These are phyloP conservation scores for Chaetomium strumarium DNA, from an alignment of 2,329 filamentous ascomycete genomes.

Conservation along the genomic window DNA sequence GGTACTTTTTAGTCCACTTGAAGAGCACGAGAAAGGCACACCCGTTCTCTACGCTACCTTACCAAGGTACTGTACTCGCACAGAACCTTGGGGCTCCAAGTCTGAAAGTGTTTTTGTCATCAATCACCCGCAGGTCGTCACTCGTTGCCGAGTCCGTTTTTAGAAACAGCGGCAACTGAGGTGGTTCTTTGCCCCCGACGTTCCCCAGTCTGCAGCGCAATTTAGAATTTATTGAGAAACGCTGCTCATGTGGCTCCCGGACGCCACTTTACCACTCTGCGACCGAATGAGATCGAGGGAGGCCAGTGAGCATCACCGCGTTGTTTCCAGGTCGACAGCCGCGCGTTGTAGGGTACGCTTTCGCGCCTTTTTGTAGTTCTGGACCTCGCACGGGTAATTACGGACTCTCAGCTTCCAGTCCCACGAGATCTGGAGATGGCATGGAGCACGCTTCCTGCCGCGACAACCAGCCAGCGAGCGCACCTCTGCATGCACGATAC, in stretches of 20 bases:
- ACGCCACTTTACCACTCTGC: slow-evolving; percentile 18
- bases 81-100: too few species aligned
- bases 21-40: too few species aligned
- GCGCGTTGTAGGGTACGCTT: too few species aligned
- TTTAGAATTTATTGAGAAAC: slow-evolving; percentile 22
- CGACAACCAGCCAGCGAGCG: slow-evolving; percentile 5
- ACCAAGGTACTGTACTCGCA: too few species aligned
- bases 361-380: too few species aligned
- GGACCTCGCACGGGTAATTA: too few species aligned
- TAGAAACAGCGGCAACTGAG: slow-evolving; percentile 19
- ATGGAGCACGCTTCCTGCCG: slow-evolving; percentile 15
- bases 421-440: slow-evolving; percentile 13
- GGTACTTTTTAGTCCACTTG: too few species aligned
- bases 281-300: slow-evolving; percentile 20
- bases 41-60: too few species aligned
- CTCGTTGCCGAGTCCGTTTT: slow-evolving; percentile 21
- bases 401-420: too few species aligned
- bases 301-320: background rate
- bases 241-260: slow-evolving; percentile 21
- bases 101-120: background rate
- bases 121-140: background rate
- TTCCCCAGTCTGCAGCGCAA: slow-evolving; percentile 14
- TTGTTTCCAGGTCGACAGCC: background rate
- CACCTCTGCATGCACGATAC: slow-evolving; percentile 20
- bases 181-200: slow-evolving; percentile 1